These are phyloP conservation scores for Colletotrichum tamarilloi DNA, from an alignment of 2,329 filamentous ascomycete species.

Conservation along the genomic window DNA sequence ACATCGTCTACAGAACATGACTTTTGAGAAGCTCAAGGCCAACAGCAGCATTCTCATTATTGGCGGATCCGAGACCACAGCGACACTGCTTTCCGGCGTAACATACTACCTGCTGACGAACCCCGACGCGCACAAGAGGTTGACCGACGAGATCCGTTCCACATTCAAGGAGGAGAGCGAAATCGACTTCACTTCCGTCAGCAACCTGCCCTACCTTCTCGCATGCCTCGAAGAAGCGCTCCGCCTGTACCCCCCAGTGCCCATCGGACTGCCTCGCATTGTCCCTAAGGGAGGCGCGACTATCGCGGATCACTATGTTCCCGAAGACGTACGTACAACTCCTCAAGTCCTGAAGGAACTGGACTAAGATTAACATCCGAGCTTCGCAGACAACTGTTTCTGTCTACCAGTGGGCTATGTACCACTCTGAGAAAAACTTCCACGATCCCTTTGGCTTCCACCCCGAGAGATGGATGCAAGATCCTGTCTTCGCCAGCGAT, in stretches of 20 bases:
- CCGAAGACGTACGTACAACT: slow-evolving; percentile 42
- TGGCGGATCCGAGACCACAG: slow-evolving; percentile 49
- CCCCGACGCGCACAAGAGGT: slow-evolving; percentile 42
- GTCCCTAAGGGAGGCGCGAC: slow-evolving; percentile 46
- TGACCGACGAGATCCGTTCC: slow-evolving; percentile 51
- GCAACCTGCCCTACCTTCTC: slow-evolving; percentile 49
- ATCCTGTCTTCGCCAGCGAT: slow-evolving; percentile 39
- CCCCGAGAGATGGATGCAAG: slow-evolving; percentile 46
- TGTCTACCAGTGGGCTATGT: slow-evolving; percentile 46
- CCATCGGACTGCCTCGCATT: slow-evolving; percentile 41
- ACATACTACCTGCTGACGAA: slow-evolving; percentile 45
- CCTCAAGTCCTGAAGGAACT: rapidly evolving
- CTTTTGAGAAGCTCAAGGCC: slow-evolving; percentile 30
- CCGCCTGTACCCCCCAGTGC: slow-evolving; percentile 50
- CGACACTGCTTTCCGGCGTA: slow-evolving; percentile 43
- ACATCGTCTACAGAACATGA: slow-evolving; percentile 13
- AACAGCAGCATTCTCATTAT: slow-evolving; percentile 41
- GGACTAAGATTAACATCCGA: background rate
- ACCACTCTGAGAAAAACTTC: slow-evolving; percentile 47
- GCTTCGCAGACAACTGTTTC: slow-evolving; percentile 49
- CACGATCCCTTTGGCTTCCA: slow-evolving; percentile 45
- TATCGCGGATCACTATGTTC: slow-evolving; percentile 45
- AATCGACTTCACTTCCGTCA: slow-evolving; percentile 47
- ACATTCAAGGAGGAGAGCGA: slow-evolving; percentile 47
- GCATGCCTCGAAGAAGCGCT: slow-evolving; percentile 56